Conservation (phyloP, 306 rosid genomes). For the Begonia peltatifolia region DNA sequence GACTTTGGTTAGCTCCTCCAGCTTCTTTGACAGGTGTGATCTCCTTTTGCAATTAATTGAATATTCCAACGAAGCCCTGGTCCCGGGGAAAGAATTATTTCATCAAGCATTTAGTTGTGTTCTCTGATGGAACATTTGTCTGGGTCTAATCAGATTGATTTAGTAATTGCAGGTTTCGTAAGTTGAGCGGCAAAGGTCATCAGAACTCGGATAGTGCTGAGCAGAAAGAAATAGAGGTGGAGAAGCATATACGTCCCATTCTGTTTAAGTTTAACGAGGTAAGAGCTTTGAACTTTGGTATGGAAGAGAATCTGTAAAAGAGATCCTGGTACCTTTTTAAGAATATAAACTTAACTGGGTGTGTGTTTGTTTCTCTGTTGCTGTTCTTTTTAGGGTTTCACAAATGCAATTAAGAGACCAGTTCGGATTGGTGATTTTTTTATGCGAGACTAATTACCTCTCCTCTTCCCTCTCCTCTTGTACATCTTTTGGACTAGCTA, state of each 20-base stretch:
- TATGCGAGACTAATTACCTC: conserved; percentile 2
- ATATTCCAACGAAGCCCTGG: no score
- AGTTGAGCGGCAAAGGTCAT: conserved; percentile 30
- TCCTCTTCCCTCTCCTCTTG: no score
- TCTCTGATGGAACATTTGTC: not conserved
- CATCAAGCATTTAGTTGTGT: no score
- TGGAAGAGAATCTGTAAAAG: not conserved
- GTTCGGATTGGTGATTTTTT: conserved; percentile 82
- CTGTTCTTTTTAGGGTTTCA: conserved; percentile 52
- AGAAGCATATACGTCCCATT: conserved; percentile 47
- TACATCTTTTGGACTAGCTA: no score
- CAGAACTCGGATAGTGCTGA: conserved; percentile 24
- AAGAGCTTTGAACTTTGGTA: no score
- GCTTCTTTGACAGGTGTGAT: conserved; percentile 70
- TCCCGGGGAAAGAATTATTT: no score
- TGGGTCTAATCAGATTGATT: not conserved
- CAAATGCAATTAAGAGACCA: conserved; percentile 85
- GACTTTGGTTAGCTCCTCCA: conserved; percentile 30
- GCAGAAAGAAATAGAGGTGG: conserved; percentile 38
- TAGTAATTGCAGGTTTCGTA: conserved; percentile 46
- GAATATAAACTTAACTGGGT: not conserved
- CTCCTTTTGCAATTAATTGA: not conserved
- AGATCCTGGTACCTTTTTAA: not conserved
- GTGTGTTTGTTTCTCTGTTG: no score
- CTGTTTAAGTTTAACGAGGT: conserved; percentile 81